Conservation (phyloP, 1,284 basidiomycete genomes). For the Cutaneotrichosporon cavernicola region DNA sequence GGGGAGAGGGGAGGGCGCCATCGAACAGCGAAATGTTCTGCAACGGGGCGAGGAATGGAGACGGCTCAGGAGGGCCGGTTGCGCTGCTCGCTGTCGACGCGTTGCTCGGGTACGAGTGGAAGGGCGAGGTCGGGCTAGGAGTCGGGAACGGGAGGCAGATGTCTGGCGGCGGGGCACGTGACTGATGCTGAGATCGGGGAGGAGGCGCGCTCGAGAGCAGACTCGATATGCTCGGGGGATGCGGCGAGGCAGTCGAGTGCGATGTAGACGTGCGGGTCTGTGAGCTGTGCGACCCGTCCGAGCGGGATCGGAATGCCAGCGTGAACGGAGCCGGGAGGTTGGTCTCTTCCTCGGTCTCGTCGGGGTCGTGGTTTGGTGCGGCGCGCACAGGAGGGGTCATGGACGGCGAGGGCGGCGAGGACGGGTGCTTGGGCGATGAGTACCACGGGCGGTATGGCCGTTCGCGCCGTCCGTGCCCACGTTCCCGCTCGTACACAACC, state of each 20-base stretch:
- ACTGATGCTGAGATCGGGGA: slow-evolving; percentile 21
- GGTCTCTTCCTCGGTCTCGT: slow-evolving; percentile 44
- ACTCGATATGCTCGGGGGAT: slow-evolving; percentile 19
- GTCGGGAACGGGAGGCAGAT: slow-evolving; percentile 51
- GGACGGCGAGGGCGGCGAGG: slow-evolving; percentile 35
- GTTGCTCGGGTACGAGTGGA: slow-evolving; percentile 34
- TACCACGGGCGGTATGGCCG: not conserved
- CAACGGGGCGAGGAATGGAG: slow-evolving; percentile 46
- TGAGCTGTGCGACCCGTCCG: slow-evolving; percentile 31
- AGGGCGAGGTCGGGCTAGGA: slow-evolving; percentile 49
- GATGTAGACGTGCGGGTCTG: slow-evolving; percentile 6
- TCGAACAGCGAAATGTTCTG: slow-evolving; percentile 44
- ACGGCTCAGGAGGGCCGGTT: slow-evolving; percentile 38
- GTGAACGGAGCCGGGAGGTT: slow-evolving; percentile 41
- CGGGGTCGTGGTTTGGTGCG: slow-evolving; percentile 30
- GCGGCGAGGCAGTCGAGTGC: slow-evolving; percentile 17
- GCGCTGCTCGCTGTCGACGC: slow-evolving; percentile 14
- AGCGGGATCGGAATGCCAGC: slow-evolving; percentile 37
- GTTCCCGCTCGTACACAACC: not conserved
- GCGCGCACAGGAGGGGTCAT: slow-evolving; percentile 26
- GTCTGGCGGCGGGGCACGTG: slow-evolving; percentile 37
- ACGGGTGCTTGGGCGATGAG: slow-evolving; percentile 13
- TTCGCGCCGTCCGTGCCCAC: not conserved
- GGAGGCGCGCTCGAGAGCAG: slow-evolving; percentile 16
- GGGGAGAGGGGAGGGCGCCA: slow-evolving; percentile 28